Evolutionary conservation across 2,329 filamentous ascomycete genomes (phyloP).

Genomic region (Coniella lustricola): DNA sequence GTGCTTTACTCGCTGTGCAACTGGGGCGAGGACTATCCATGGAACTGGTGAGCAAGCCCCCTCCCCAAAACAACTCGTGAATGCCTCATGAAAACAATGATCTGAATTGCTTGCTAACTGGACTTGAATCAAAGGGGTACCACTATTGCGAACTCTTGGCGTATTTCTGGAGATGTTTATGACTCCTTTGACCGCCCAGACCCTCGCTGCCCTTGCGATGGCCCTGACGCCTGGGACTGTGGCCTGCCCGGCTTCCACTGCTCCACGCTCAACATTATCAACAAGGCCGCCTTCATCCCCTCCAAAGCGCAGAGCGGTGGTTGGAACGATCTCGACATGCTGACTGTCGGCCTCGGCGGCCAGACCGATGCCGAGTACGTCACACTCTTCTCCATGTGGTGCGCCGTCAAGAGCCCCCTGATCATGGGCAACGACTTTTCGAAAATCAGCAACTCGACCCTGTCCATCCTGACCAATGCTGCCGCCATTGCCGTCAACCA

Average conservation of each 20-base stretch:
- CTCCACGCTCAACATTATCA: conserved; percentile 13
- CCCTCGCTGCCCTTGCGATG: conserved; percentile 24
- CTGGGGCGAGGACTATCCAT: conserved; percentile 28
- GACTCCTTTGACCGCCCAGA: conserved; percentile 27
- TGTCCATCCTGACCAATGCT: conserved; percentile 33
- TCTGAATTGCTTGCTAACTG: not conserved
- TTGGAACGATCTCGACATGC: conserved; percentile 21
- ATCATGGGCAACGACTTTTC: conserved; percentile 20
- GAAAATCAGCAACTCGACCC: conserved; percentile 24
- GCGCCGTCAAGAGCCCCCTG: conserved; percentile 18
- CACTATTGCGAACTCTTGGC: conserved; percentile 27
- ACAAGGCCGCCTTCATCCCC: conserved; percentile 19
- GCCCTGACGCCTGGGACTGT: conserved; percentile 9
- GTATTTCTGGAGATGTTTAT: conserved; percentile 29
- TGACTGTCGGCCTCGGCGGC: conserved; percentile 19
- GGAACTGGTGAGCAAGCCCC: conserved; percentile 20
- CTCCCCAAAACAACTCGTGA: too few species aligned
- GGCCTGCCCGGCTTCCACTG: conserved; percentile 10
- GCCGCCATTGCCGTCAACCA: conserved; percentile 37
- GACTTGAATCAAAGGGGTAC: conserved; percentile 10
- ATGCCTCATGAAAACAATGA: too few species aligned
- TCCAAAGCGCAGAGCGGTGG: conserved; percentile 12
- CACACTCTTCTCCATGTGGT: conserved; percentile 20
- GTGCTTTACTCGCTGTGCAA: conserved; percentile 29
- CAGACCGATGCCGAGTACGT: conserved; percentile 18